Conservation (phyloP, 495 filamentous ascomycete genomes). For the Daldinia loculata region DNA sequence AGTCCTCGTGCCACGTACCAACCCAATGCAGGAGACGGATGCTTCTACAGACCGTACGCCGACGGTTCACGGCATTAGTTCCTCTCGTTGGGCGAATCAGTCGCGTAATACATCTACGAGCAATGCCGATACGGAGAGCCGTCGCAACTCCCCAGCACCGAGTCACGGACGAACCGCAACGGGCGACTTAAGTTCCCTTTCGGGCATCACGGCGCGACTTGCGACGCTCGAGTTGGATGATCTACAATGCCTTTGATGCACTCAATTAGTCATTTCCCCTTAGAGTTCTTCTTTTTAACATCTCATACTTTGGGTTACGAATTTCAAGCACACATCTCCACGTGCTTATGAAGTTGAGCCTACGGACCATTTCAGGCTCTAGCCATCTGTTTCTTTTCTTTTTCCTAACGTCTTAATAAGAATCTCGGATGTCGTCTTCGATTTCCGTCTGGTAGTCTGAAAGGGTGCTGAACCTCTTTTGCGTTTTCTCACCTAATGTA, state of each 20-base stretch:
- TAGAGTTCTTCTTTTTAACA: background rate
- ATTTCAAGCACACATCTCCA: background rate
- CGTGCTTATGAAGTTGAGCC: background rate
- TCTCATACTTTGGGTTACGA: background rate
- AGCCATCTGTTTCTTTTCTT: background rate
- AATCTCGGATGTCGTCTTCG: background rate
- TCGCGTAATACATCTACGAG: background rate
- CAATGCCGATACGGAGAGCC: background rate
- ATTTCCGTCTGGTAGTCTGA: background rate
- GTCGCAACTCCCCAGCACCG: background rate
- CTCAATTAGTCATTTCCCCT: background rate
- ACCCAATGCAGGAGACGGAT: background rate
- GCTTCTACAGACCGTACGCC: background rate
- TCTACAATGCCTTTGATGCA: background rate
- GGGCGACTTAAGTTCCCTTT: conserved; percentile 11
- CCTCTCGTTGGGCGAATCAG: background rate
- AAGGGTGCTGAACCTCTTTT: background rate
- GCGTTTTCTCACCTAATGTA: background rate
- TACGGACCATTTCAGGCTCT: background rate
- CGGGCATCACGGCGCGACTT: background rate
- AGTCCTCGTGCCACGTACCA: conserved; percentile 2
- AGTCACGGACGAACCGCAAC: background rate
- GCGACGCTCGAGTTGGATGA: background rate
- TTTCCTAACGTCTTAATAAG: background rate
- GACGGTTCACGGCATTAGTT: background rate